Conservation (phyloP, 495 filamentous ascomycete species). For the Viridothelium virens region DNA sequence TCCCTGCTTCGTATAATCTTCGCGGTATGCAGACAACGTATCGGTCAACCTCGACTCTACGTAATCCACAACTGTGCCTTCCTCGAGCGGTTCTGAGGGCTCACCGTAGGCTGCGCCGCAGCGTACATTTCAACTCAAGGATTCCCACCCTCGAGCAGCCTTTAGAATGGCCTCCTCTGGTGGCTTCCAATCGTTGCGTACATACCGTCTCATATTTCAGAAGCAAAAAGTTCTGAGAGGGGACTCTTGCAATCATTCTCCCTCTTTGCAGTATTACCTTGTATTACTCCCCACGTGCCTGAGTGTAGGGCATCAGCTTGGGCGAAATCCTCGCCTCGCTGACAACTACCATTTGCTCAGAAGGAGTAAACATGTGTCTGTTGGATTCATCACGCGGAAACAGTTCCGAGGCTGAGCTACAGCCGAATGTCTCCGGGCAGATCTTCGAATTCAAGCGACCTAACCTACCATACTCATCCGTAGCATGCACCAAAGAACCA, state of each 20-base stretch:
- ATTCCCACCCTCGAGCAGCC: not conserved
- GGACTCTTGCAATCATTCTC: not conserved
- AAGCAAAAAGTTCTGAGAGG: not conserved
- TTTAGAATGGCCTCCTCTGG: not conserved
- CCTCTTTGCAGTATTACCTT: not conserved
- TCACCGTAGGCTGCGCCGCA: not conserved
- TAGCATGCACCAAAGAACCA: not conserved
- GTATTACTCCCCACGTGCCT: too few species aligned
- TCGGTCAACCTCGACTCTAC: not conserved
- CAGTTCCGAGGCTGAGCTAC: not conserved
- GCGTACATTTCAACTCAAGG: not conserved
- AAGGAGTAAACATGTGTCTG: too few species aligned
- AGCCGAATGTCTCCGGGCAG: not conserved
- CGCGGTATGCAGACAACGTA: not conserved
- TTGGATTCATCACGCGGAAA: not conserved
- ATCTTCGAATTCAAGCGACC: not conserved
- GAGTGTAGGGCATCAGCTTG: too few species aligned
- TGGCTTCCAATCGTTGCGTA: not conserved
- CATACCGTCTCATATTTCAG: not conserved
- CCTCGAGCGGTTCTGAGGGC: not conserved
- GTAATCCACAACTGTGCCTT: slow-evolving; percentile 5
- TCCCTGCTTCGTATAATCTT: not conserved
- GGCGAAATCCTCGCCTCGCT: too few species aligned
- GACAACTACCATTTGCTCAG: too few species aligned
- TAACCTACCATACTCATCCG: not conserved